Conservation (phyloP, 148 eudicot genomes). For the Heliamphora exappendiculata region DNA sequence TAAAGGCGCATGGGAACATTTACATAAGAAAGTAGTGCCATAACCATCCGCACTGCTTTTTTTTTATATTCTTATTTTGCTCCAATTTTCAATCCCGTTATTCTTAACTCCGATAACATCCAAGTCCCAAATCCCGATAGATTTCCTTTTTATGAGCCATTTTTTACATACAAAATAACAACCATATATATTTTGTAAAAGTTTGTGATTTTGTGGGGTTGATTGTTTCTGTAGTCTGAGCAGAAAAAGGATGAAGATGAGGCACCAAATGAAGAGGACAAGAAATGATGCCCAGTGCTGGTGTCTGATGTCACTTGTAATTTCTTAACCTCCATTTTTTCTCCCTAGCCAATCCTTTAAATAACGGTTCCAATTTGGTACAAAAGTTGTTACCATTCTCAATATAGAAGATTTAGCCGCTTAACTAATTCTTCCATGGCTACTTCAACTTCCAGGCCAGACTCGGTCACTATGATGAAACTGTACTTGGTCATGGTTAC, state of each 20-base stretch:
- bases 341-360: not conserved
- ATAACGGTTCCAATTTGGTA: not conserved
- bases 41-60: too few species aligned
- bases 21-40: too few species aligned
- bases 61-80: too few species aligned
- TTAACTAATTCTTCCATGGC: not conserved
- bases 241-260: constrained; percentile 71
- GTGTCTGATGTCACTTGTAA: not conserved
- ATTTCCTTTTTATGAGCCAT: too few species aligned
- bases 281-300: constrained; percentile 26
- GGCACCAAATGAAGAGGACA: constrained; percentile 58
- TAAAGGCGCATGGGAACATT: too few species aligned
- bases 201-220: not conserved
- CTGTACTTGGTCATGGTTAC: not conserved
- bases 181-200: not conserved
- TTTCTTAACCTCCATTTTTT: constrained; percentile 22
- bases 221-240: constrained; percentile 21
- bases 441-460: not conserved
- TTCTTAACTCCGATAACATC: too few species aligned
- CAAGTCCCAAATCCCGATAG: too few species aligned
- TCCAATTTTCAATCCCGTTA: too few species aligned
- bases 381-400: not conserved
- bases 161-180: not conserved
- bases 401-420: not conserved
- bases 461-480: too few species aligned